phyloP scores from a whole-genome alignment of 2,329 filamentous ascomycete genomes.

The Phialophora chinensis region DNA sequence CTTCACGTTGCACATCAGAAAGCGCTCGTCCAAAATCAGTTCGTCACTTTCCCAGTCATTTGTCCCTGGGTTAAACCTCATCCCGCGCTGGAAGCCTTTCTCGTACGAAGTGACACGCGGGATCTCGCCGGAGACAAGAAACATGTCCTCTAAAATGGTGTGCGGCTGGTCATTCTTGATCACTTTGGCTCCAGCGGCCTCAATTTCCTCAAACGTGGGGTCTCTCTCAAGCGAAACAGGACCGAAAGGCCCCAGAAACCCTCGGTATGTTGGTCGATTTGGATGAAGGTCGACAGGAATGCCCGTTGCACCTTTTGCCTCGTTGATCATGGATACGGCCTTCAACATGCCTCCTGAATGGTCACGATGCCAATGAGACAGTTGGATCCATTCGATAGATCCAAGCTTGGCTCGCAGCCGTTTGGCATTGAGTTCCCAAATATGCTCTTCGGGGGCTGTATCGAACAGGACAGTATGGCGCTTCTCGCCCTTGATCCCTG shows the following conservation, averaged over 20 bases:
- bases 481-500: slow-evolving; percentile 52
- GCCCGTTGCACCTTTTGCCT: slow-evolving; percentile 45
- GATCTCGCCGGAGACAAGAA: slow-evolving; percentile 61
- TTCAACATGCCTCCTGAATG: slow-evolving; percentile 60
- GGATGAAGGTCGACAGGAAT: slow-evolving; percentile 60
- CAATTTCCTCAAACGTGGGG: slow-evolving; percentile 58
- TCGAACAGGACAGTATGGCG: slow-evolving; percentile 61
- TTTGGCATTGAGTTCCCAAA: slow-evolving; percentile 58
- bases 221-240: slow-evolving; percentile 60
- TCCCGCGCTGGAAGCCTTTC: slow-evolving; percentile 52
- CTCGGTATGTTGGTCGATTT: slow-evolving; percentile 58
- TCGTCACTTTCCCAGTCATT: slow-evolving; percentile 57
- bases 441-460: slow-evolving; percentile 58
- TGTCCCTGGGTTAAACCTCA: slow-evolving; percentile 50
- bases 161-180: slow-evolving; percentile 50
- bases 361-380: slow-evolving; percentile 63
- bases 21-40: slow-evolving; percentile 59
- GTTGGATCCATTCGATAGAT: slow-evolving; percentile 55
- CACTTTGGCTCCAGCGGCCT: slow-evolving; percentile 50
- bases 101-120: slow-evolving; percentile 59
- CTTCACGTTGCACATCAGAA: slow-evolving; percentile 61
- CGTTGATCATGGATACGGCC: slow-evolving; percentile 57
- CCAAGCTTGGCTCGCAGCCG: slow-evolving; percentile 53
- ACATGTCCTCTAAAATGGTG: slow-evolving; percentile 57
- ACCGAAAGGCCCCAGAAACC: slow-evolving; percentile 50